These are phyloP conservation scores for Exophiala xenobiotica DNA, from an alignment of 2,329 filamentous ascomycete species.

Conservation along the genomic window DNA sequence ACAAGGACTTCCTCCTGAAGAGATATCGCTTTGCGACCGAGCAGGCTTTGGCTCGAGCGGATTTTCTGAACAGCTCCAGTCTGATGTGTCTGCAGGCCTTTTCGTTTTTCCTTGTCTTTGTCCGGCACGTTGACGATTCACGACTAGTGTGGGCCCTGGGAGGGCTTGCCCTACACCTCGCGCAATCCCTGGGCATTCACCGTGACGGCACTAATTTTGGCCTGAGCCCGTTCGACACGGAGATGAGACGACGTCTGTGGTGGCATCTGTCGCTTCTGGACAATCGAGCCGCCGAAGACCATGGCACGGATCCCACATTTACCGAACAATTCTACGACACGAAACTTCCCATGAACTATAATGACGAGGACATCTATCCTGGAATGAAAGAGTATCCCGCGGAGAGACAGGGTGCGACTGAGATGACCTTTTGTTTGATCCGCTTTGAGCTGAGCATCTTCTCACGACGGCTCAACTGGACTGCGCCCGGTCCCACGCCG, in stretches of 20 bases:
- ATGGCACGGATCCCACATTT: conserved; percentile 63
- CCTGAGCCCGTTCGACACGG: conserved; percentile 53
- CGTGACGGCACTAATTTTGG: conserved; percentile 52
- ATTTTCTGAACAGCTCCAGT: conserved; percentile 63
- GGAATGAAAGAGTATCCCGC: conserved; percentile 49
- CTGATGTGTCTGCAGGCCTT: conserved; percentile 63
- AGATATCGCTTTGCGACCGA: conserved; percentile 64
- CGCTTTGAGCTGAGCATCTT: conserved; percentile 54
- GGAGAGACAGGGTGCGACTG: conserved; percentile 53
- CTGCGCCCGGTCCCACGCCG: conserved; percentile 35
- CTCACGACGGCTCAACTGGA: conserved; percentile 41
- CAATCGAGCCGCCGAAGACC: conserved; percentile 60
- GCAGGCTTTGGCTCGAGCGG: conserved; percentile 62
- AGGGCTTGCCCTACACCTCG: conserved; percentile 43
- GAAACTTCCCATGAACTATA: conserved; percentile 49
- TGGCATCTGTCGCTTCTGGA: conserved; percentile 53
- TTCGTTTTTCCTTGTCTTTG: conserved; percentile 58
- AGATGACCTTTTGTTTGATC: conserved; percentile 53
- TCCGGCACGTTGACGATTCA: conserved; percentile 48
- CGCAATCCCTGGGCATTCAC: conserved; percentile 37
- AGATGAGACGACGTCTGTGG: conserved; percentile 42
- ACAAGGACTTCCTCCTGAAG: conserved; percentile 49
- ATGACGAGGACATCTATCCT: conserved; percentile 51
- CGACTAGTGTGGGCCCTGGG: conserved; percentile 47
- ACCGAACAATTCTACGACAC: conserved; percentile 61